Percentiles rank a stretch among this genome's conserved stretches.
These are phyloP conservation scores for Butyriboletus loyo DNA, from an alignment of 768 basidiomycete genomes.

Conservation along the genomic window DNA sequence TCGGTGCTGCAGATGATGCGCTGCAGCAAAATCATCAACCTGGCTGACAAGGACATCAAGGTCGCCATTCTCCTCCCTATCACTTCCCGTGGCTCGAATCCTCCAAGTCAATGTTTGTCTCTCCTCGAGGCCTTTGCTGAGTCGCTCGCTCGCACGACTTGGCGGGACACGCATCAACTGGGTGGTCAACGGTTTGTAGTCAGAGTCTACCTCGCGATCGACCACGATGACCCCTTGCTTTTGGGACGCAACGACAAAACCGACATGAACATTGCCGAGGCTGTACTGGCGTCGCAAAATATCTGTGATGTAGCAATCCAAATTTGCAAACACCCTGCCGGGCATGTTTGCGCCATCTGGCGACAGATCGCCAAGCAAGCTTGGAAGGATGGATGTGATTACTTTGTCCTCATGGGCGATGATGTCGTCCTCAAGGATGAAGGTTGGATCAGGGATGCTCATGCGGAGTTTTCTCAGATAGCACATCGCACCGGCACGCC, in stretches of 20 bases:
- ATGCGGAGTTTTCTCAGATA: conserved; percentile 38
- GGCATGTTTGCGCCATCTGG: conserved; percentile 55
- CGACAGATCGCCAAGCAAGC: conserved; percentile 46
- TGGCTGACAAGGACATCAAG: conserved; percentile 32
- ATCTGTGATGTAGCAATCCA: conserved; percentile 37
- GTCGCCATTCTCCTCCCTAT: conserved; percentile 59
- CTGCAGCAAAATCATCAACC: conserved; percentile 38
- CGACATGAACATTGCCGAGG: conserved; percentile 33
- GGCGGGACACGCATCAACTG: conserved; percentile 36
- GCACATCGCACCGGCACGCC: conserved; percentile 31
- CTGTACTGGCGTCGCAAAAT: conserved; percentile 36
- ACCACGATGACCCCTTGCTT: conserved; percentile 46
- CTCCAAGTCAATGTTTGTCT: conserved; percentile 38
- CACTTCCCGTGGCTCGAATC: conserved; percentile 44
- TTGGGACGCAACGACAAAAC: conserved; percentile 12
- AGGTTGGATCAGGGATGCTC: conserved; percentile 48
- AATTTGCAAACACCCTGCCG: conserved; percentile 39
- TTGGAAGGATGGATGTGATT: conserved; percentile 47
- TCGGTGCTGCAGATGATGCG: conserved; percentile 24
- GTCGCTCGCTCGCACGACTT: conserved; percentile 46
- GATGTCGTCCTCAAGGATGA: conserved; percentile 49
- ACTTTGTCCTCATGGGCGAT: conserved; percentile 53
- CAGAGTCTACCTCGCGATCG: conserved; percentile 52
- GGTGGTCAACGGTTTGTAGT: conserved; percentile 34
- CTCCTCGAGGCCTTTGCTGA: conserved; percentile 42